Base-by-base conservation (phyloP, 345 rosid species). In the Sonneratia caseolaris region DNA sequence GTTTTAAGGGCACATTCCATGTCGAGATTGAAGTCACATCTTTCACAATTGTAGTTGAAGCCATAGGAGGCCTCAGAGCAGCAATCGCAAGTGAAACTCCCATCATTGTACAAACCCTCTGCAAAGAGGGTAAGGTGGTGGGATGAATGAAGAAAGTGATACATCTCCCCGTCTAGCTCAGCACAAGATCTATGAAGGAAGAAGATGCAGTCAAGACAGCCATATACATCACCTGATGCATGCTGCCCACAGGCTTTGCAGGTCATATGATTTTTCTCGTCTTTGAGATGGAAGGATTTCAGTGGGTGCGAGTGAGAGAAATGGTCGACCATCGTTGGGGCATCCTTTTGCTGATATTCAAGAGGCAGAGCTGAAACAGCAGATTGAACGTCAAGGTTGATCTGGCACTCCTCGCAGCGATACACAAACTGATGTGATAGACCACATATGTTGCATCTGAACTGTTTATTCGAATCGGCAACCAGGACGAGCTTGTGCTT, bases 141-240 rank as follows among this genome's bases (percentile, higher is more conserved):
- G 69, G 1, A 45, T 18, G 2, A 0, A 68, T 68, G n/a, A 22
- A 68, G 55, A 6, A 5, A 38, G 37, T 68, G 70, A 13, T 3
- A 15, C 6, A 68, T 45, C 15, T 42, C 53, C 19, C 24, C 24
- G 36, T 40, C 24, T 38, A 68, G 15, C 8, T 68, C 53, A 35
- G 51, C 37, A 43, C 64, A 69, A n/a, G 42, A 51, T 56, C 42
- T 19, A 15, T 70, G 72, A 24, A 70, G 40, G 64, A 70, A 70
- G 72, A 70, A 70, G n/a, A 35, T 47, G 72, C 64, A 70, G 16
- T 18, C 64, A 3, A 35, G 72, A 13, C 72, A 70, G 24, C 64
- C 72, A 51, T 70, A 70, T 18, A 19, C 24, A 43, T 70, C 37
- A 36, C 45, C 64, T 0, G 45, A 48, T 56, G 51, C 8, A 6